Conservation (phyloP, 768 basidiomycete species). For the Russula emetica region DNA sequence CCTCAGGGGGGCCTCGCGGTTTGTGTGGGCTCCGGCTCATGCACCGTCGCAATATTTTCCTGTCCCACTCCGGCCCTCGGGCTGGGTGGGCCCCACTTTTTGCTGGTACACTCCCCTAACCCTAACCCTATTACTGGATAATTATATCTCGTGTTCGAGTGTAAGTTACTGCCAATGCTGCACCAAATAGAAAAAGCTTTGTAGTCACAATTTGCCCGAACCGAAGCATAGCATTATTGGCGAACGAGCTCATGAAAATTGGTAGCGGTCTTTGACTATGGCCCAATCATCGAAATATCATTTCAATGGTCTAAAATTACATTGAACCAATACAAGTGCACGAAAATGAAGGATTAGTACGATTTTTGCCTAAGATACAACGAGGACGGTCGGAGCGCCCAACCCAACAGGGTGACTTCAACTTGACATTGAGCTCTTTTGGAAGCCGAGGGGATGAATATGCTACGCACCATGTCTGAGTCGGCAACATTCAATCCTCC, state of each 20-base stretch:
- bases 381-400: background rate
- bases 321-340: constrained; percentile 17
- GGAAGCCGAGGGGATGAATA: background rate
- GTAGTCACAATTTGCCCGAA: too few relatives aligned
- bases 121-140: constrained; percentile 5
- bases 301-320: background rate
- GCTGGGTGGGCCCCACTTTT: constrained; percentile 30
- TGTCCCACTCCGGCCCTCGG: constrained; percentile 55
- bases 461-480: background rate
- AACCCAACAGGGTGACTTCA: background rate
- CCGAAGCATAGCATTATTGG: too few relatives aligned
- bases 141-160: too few relatives aligned
- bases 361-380: background rate
- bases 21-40: constrained; percentile 60
- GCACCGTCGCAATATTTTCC: constrained; percentile 81
- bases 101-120: constrained; percentile 1
- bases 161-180: too few relatives aligned
- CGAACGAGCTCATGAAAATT: too few relatives aligned
- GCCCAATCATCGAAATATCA: background rate
- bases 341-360: background rate
- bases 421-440: background rate
- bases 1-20: constrained; percentile 29
- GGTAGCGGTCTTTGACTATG: too few relatives aligned
- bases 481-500: constrained; percentile 13
- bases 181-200: background rate